Base-by-base conservation (phyloP, 192 early-diverging fungal genomes). In the Mortierella claussenii region DNA sequence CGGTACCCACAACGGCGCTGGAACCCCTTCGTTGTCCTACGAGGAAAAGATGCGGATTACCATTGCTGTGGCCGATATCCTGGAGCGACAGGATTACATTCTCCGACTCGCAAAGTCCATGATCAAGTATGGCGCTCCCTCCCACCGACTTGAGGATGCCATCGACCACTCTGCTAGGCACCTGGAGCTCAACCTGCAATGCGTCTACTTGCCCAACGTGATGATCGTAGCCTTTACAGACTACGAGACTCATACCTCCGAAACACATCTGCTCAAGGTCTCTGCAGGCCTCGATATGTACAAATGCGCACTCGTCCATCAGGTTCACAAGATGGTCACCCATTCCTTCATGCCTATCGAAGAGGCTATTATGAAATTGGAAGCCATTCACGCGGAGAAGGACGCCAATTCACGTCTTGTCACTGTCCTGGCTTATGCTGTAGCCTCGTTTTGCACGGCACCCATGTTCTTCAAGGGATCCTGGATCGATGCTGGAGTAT, bases 171-270 rank as follows among this genome's bases (percentile, higher is more conserved):
- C 90, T n/a, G 87, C 91, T 4, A 73, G 81, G 43, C 79, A 84
- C 8, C 69, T 92, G 26, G 87, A 87, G 28, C 80, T 92, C 46
- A 83, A 91, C 20, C 79, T 88, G 3, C 86, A 86, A 34, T 90
- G 89, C 54, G 84, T 90, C 12, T 89, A 86, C 61, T 65, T 91
- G 32, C 92, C 92, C 24, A 89, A 89, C 32, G 81, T 91, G 47
- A 90, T 93, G 82, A 83, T 93, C 23, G 81, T 91, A 24, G 85
- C 86, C 20, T 93, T 93, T 68, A 82, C 88, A 57, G 89, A 93
- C 70, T 82, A 82, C 10, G 86, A 87, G 40, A 93, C 89, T 2
- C 86, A 91, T 30, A 87, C 90, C 0, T 89, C 89, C 15, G 91
- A 93, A 57, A 93, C 92, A 0, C 91, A 91, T 59, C 81, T 93